Base-by-base conservation (phyloP, 257 asterid genomes). In the Nicotiana attenuata region DNA sequence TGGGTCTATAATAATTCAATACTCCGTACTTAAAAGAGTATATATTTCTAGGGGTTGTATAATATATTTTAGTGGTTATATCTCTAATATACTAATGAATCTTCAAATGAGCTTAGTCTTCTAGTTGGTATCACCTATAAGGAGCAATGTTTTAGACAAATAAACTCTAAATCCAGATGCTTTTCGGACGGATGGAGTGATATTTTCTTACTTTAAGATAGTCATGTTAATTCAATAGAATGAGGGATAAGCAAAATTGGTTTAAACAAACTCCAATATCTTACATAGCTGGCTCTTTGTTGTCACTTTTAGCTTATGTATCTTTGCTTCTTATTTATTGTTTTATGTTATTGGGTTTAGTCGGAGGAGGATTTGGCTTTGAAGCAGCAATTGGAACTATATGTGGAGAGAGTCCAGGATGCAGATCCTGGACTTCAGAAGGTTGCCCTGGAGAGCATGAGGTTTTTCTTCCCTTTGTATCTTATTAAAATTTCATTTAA, bases 321-420 rank as follows among this genome's bases (percentile, higher is more conserved):
- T 68, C 17, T 28, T n/a, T 14, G 17, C 5, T 56, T 29, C 29
- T 22, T 14, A 16, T 33, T 50, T 81, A 7, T 81, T 85, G 53
- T 78, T 73, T 77, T 47, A 24, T 8, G 60, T 29, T 63, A 41
- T 76, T 82, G 57, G n/a, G 28, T 69, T 41, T 81, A 95, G 99
- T 93, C 99, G 65, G 99, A 96, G 86, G 98, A 94, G 86, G 98
- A 96, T 85, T 85, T 92, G 86, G 98, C 97, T 19, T 81, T 96
- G 89, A 96, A 94, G 91, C 95, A 92, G 84, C 98, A 96, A 71
- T 77, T 96, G 88, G 97, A 94, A 89, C 64, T 94, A 89, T 94
- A 94, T 67, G 98, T 96, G 59, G 97, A 91, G 90, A 90, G 98
- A 84, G 97, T 85, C 52, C 97, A 93, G 85, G 98, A 96, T 81